Base-by-base conservation (phyloP, 2,329 filamentous ascomycete genomes). In the Aspergillus oerlinghausenensis region DNA sequence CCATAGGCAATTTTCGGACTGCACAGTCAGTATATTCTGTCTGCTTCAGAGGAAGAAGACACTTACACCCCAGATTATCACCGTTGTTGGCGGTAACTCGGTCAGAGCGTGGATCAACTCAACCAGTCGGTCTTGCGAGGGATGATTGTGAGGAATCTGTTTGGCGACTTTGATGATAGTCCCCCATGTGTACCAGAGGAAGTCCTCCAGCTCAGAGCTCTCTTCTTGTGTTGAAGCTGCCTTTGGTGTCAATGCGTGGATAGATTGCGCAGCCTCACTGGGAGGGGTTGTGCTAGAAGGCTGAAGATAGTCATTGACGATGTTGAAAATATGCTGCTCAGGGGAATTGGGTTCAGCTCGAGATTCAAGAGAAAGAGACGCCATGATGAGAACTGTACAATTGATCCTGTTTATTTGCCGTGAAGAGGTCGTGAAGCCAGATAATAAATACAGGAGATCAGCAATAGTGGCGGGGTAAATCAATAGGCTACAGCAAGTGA, bases 161-260 rank as follows among this genome's bases (percentile, higher is more conserved):
- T 56, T 54, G n/a, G 55, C 48, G 4, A 59, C 10, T 6, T 49
- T 11, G 21, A 55, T 55, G 17, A 59, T 19, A 21, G 52, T 10
- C 2, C 11, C 35, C 59, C 59, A 59, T 3, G 40, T 38, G 11
- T 54, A 55, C 55, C 55, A 59, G 14, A 61, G 55, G 45, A 59
- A 55, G 14, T 23, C 4, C 42, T 57, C 58, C 6, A 54, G 23
- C 1, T 57, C 52, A 8, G 47, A 5, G 4, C 17, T 23, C 6
- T 50, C n/a, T 3, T 47, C n/a, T n/a, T 17, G 40, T 3, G 19
- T 11, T 28, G 45, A 23, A 7, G 4, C 29, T 1, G 43, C 43
- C 48, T 32, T 49, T 21, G 19, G 19, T 11, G 56, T 54, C 21
- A 52, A 35, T 2, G n/a, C 35, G 17, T 60, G 21, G 52, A 60